These are phyloP conservation scores for Pelargonium exstipulatum DNA, from an alignment of 441 rosid genomes.

Conservation along the genomic window DNA sequence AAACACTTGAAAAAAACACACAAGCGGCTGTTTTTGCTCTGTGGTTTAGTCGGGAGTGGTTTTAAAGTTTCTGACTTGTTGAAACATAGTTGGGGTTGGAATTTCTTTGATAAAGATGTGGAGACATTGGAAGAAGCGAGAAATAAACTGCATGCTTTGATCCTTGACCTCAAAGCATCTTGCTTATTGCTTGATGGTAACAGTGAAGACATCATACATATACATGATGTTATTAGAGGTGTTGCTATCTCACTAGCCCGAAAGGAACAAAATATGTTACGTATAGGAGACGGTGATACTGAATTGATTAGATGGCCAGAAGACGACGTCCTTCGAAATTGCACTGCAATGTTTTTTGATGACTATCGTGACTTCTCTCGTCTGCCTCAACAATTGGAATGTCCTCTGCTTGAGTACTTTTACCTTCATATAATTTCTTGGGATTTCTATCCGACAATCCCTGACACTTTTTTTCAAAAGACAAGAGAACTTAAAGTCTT, in stretches of 20 bases:
- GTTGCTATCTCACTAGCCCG: slow-evolving; percentile 19
- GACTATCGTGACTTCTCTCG: neutral
- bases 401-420: slow-evolving; percentile 11
- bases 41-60: slow-evolving; percentile 6
- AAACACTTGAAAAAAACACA: slow-evolving; percentile 6
- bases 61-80: slow-evolving; percentile 12
- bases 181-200: slow-evolving; percentile 16
- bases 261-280: neutral
- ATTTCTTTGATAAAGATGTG: slow-evolving; percentile 5
- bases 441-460: neutral
- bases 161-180: slow-evolving; percentile 13
- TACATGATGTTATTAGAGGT: slow-evolving; percentile 21
- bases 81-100: slow-evolving; percentile 16
- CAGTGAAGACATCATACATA: neutral
- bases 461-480: slow-evolving; percentile 8
- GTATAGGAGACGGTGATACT: neutral
- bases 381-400: slow-evolving; percentile 14
- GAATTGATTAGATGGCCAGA: slow-evolving; percentile 1
- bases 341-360: slow-evolving; percentile 1
- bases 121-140: slow-evolving; percentile 9
- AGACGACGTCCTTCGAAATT: neutral
- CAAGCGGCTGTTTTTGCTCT: slow-evolving; percentile 16
- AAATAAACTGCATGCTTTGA: neutral
- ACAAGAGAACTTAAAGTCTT: slow-evolving; percentile 14
- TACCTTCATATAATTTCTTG: neutral